Evolutionary conservation across 768 basidiomycete species (phyloP), one percentile per base, ranked within the genome.

Genomic region (Boletus pseudo-olivaceus): DNA sequence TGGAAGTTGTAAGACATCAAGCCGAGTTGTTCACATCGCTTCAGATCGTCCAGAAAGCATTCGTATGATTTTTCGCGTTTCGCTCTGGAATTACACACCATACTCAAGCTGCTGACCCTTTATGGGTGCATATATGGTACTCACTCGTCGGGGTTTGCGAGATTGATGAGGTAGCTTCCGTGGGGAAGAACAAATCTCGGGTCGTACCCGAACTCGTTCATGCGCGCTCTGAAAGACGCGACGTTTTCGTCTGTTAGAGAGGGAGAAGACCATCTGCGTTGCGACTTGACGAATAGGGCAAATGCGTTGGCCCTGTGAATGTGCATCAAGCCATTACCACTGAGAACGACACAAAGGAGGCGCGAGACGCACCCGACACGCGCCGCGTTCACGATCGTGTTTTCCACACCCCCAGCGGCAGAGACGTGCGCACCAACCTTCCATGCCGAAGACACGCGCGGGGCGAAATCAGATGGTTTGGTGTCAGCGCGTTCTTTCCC

Each of bases 341-440:
- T 1, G 10, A 39, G 30, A 20, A 47, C 8, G 17, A 20, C n/a
- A 40, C 26, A 26, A 15, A 38, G 40, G 53, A 35, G 5, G 29
- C 4, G 2, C 27, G 27, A 47, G 12, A 29, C 49, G 63, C 72
- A 88, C 88, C 89, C 82, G 39, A 90, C 82, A 19, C 75, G 72
- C 15, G 85, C 81, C 15, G 91, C 90, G 55, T 92, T 87, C 5
- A 79, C 51, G 17, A 91, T 69, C 0, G 88, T 71, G 51, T 89
- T 87, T 65, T 90, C 87, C 0, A 92, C 82, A 1, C 92, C 92
- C 3, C 90, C 90, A 1, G 84, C 82, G 9, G 87, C 79, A 14
- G 90, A 91, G 23, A 93, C 87, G 63, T 95, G 92, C 5, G 90
- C 90, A 2, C 92, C 92, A 12, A 93, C 75, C 64, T 87, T 87